Conservation (phyloP, 2,329 filamentous ascomycete species). For the Trichophyton mentagrophytes region DNA sequence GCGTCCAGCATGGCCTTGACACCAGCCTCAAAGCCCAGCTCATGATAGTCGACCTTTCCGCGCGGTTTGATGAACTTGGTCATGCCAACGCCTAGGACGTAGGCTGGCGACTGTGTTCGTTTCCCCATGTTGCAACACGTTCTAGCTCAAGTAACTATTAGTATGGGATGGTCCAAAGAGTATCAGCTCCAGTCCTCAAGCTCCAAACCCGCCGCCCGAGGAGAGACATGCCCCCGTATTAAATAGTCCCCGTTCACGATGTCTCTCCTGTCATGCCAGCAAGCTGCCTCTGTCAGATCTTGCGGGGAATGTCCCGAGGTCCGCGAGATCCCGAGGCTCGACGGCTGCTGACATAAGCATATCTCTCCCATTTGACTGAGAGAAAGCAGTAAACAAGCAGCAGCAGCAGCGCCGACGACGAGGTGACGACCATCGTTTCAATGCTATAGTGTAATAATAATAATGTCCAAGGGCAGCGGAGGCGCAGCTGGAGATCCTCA, state of each 20-base stretch:
- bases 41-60: slow-evolving; percentile 86
- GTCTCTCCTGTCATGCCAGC: neutral
- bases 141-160: neutral
- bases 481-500: neutral
- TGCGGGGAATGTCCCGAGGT: neutral
- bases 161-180: too few species aligned
- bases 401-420: neutral
- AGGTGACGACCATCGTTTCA: neutral
- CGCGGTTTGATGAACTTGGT: slow-evolving; percentile 98
- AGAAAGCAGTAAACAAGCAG: neutral
- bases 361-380: neutral
- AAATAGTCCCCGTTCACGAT: neutral
- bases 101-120: slow-evolving; percentile 46
- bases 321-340: neutral
- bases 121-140: slow-evolving; percentile 35
- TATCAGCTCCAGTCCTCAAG: neutral
- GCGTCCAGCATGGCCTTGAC: slow-evolving; percentile 65
- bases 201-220: neutral
- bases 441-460: too few species aligned
- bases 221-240: neutral
- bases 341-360: neutral
- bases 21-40: slow-evolving; percentile 84
- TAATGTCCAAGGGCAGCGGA: neutral
- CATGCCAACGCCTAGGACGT: slow-evolving; percentile 95
- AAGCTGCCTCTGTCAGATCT: neutral